Evolutionary conservation across 139 green algal species (phyloP).

Genomic region (Chlorella sp.): DNA sequence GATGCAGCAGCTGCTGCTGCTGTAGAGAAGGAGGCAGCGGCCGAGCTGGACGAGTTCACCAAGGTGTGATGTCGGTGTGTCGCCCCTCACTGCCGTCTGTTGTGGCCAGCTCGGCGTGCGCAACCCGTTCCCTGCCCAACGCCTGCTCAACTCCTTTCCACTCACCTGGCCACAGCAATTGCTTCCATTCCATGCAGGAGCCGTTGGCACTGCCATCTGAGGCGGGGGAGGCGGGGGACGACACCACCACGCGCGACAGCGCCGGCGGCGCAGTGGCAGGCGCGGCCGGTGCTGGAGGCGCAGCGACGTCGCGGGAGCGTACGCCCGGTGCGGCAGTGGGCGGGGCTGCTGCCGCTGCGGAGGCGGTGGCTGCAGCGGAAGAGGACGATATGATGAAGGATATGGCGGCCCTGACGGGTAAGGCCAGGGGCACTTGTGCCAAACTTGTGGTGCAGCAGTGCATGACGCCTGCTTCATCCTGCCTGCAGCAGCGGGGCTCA

Average conservation of each 20-base stretch:
- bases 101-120: too few relatives aligned
- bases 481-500: too few relatives aligned
- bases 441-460: not conserved
- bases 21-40: slow-evolving; percentile 58
- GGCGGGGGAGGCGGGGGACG: slow-evolving; percentile 42
- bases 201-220: slow-evolving; percentile 12
- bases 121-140: too few relatives aligned
- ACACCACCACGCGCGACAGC: slow-evolving; percentile 12
- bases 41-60: slow-evolving; percentile 74
- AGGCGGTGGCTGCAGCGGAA: slow-evolving; percentile 21
- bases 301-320: not conserved
- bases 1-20: slow-evolving; percentile 74
- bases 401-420: slow-evolving; percentile 46
- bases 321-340: not conserved
- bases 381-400: slow-evolving; percentile 63
- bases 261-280: not conserved
- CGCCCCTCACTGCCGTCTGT: too few relatives aligned
- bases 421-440: too few relatives aligned
- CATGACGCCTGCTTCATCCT: too few relatives aligned
- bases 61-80: not conserved
- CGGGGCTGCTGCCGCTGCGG: slow-evolving; percentile 1
- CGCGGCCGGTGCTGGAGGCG: not conserved
- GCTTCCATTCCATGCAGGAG: slow-evolving; percentile 9
- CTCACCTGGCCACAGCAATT: too few relatives aligned
- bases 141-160: too few relatives aligned